Conservation (phyloP, 2,329 filamentous ascomycete genomes). For the Corniculantispora saksenae region DNA sequence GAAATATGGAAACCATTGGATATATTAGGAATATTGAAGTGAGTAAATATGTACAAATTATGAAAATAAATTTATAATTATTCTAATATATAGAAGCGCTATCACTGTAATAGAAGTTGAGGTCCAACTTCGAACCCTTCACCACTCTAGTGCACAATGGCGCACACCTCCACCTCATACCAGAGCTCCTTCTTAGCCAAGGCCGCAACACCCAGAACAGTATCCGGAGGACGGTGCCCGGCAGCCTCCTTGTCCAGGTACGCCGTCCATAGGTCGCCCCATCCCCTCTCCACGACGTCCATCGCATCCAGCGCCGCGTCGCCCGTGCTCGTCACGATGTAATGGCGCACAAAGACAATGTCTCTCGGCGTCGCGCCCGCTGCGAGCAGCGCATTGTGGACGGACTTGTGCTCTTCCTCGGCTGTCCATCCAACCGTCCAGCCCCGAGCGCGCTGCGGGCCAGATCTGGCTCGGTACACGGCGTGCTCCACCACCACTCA, state of each 20-base stretch:
- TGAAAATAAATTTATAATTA: background rate
- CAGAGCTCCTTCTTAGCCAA: background rate
- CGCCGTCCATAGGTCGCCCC: background rate
- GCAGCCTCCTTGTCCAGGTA: background rate
- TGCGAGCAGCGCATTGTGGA: background rate
- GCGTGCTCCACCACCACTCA: no score
- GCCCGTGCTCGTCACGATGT: background rate
- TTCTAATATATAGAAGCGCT: no score
- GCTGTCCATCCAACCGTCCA: background rate
- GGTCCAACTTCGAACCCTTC: no score
- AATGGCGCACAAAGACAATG: background rate
- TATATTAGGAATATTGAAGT: no score
- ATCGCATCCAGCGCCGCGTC: background rate
- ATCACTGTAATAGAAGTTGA: no score
- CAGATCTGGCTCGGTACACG: no score
- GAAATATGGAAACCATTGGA: no score
- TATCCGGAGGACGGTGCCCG: background rate
- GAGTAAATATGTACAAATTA: no score
- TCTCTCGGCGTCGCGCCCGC: background rate
- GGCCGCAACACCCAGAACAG: background rate
- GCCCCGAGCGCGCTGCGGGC: no score
- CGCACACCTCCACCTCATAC: background rate
- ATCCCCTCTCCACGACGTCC: background rate
- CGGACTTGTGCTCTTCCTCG: background rate
- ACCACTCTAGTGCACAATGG: background rate